phyloP scores from a whole-genome alignment of 495 filamentous ascomycete genomes.

The Amphirosellinia nigrospora region DNA sequence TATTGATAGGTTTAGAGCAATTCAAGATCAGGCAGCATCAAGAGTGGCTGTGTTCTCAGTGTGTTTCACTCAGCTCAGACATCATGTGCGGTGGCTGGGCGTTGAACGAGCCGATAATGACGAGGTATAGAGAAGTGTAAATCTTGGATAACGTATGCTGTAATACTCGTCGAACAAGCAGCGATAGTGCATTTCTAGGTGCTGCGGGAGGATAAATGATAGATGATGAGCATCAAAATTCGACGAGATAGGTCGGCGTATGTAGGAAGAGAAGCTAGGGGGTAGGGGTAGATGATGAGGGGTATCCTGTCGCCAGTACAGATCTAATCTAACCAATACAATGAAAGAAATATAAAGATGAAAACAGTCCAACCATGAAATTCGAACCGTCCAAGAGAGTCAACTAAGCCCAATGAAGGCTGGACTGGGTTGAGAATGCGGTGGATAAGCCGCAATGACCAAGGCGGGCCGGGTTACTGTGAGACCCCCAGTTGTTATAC shows the following conservation, averaged over 20 bases:
- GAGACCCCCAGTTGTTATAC: conserved; percentile 49
- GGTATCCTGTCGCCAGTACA: conserved; percentile 24
- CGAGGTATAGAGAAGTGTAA: neutral
- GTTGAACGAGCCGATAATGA: neutral
- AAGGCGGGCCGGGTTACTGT: conserved; percentile 21
- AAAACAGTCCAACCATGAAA: conserved; percentile 7
- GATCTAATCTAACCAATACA: conserved; percentile 15
- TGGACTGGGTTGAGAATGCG: neutral
- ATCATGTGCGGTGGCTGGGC: neutral
- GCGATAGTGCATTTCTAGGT: neutral
- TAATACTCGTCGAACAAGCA: neutral
- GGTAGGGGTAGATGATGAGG: neutral
- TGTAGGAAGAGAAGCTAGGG: neutral
- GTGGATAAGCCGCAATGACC: neutral
- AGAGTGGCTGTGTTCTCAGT: neutral
- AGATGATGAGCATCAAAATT: neutral
- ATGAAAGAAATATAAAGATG: neutral
- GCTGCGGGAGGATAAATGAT: neutral
- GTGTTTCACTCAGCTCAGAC: neutral
- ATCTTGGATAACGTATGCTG: neutral
- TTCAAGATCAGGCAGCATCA: neutral
- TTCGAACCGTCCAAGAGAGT: neutral
- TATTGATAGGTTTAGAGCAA: neutral
- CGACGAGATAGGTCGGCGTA: neutral
- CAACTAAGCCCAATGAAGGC: neutral